Evolutionary conservation across 2,329 filamentous ascomycete genomes (phyloP), one percentile per base, ranked within the genome.

Genomic region (Colletotrichum destructivum): DNA sequence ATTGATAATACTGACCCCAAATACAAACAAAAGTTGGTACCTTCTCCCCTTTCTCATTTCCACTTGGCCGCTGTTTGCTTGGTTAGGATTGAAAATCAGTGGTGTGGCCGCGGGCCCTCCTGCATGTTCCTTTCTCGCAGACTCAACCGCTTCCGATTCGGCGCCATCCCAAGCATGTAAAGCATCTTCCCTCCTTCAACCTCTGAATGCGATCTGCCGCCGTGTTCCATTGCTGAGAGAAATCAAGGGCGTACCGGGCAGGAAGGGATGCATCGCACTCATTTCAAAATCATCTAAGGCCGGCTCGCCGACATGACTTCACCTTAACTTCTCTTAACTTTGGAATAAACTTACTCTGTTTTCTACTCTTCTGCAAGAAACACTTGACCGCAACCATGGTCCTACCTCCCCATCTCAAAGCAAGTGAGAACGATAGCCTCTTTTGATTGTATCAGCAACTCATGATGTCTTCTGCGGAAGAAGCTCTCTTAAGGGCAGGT

Each of bases 131-230:
- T 26, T 12, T 51, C 38, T n/a, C 26, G 46, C 5, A 23, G 11
- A 62, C 18, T 47, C 26, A 18, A 15, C 31, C 40, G 60, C 60
- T 31, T 51, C 35, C 8, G 5, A 3, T 63, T 44, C 35, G 9
- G 44, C 35, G 35, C n/a, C 35, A 38, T 38, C 35, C 35, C 35
- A 38, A 35, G 35, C 35, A 38, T 38, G 11, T 21, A 59, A 8
- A 42, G 31, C 18, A 26, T 60, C 16, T 51, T 54, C 35, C 35
- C 42, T 46, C 42, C 55, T 66, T 51, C 18, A 42, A 42, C 18
- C 35, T 47, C 21, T 40, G 7, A 12, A 62, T 38, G 21, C n/a
- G 13, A 21, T 26, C 38, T 59, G 21, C 54, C 35, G 8, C 23
- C 35, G 35, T 13, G 4, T 35, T 40, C 31, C 16, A 2, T 46